Base-by-base conservation (phyloP, 2,329 filamentous ascomycete genomes). In the Sordariomycetes sp. region DNA sequence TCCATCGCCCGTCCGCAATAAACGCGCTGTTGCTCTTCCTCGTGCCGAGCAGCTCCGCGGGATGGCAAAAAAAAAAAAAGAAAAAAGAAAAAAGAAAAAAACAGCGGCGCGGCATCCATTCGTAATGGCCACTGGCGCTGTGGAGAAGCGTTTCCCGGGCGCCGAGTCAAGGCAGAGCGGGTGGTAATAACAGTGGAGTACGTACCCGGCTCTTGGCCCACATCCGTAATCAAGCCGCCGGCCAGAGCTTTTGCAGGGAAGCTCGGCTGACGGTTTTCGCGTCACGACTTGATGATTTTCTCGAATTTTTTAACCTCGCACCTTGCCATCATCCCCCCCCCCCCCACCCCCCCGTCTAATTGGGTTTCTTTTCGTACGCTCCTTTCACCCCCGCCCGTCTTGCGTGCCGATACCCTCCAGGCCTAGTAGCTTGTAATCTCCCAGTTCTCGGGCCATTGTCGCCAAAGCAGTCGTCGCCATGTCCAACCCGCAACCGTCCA, bases 401-500 rank as follows among this genome's bases (percentile, higher is more conserved):
- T 63, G 59, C 61, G 61, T 63, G 22, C 45, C 12, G 22, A 50
- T 62, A 60, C 55, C 55, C 61, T 64, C 59, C 57, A 57, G 61
- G 60, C 57, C 57, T 60, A 52, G 58, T 60, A 52, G 58, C 57
- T 48, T 59, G 56, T 60, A 57, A 50, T 59, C 60, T 59, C 35
- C 54, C 59, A 61, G 20, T 20, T 4, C 20, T 50, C 22, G 45
- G 20, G 45, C 45, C 45, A 50, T 50, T 22, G n/a, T 20, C 45
- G 24, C 45, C 4, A 50, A 50, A n/a, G n/a, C n/a, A n/a, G 59
- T 59, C 56, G 61, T 60, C 59, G 63, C 55, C 63, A 77, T 75
- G 72, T 70, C 73, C 59, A 72, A 72, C 68, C 72, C 76, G 62
- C 72, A 72, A 61, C 74, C 75, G 54, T 74, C 77, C 62, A 73